These are phyloP conservation scores for Capsella rubella DNA, from an alignment of 441 rosid species.

Conservation along the genomic window DNA sequence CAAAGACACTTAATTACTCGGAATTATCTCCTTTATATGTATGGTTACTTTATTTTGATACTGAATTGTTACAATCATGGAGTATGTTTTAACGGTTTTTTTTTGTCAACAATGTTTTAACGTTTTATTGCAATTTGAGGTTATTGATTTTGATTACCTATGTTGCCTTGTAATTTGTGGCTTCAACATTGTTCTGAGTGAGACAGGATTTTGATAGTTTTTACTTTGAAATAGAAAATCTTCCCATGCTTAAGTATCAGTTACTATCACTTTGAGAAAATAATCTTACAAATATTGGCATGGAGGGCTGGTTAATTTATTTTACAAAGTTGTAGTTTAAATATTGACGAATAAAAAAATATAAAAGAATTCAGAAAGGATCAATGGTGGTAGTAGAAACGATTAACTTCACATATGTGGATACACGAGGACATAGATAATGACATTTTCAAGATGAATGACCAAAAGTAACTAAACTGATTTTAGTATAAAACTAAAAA, in stretches of 20 bases:
- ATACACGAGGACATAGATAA: not conserved
- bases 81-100: too few relatives aligned
- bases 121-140: not conserved
- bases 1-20: too few relatives aligned
- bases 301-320: not conserved
- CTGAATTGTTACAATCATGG: too few relatives aligned
- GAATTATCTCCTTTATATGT: too few relatives aligned
- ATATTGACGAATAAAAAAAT: not conserved
- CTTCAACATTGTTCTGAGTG: conserved; percentile 16
- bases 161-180: conserved; percentile 6
- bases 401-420: conserved; percentile 3
- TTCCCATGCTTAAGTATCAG: not conserved
- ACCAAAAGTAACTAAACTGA: not conserved
- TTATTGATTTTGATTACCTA: not conserved
- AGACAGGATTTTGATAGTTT: conserved; percentile 1
- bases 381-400: not conserved
- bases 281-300: not conserved
- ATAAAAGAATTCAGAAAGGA: not conserved
- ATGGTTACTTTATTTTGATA: too few relatives aligned
- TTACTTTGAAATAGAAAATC: not conserved
- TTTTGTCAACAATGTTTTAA: too few relatives aligned
- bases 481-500: not conserved
- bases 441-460: not conserved
- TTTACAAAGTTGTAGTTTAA: not conserved
- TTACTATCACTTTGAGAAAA: not conserved